Evolutionary conservation across 2,329 filamentous ascomycete genomes (phyloP).

Genomic region (Colletotrichum sp.): DNA sequence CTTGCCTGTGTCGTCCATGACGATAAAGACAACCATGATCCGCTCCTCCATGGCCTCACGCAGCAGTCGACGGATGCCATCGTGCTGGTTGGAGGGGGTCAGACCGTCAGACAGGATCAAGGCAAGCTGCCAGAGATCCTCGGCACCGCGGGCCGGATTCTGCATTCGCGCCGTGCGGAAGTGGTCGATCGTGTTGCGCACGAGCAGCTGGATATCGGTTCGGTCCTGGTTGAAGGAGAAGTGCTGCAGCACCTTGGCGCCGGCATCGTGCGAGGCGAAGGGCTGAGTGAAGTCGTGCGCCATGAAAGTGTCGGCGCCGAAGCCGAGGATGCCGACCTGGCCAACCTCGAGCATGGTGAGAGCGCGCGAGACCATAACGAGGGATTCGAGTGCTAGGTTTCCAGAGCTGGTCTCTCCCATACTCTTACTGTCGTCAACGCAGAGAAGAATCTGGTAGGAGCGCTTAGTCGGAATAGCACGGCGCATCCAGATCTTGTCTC

Average conservation of each 20-base stretch:
- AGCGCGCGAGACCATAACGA: constrained; percentile 87
- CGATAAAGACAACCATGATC: constrained; percentile 98
- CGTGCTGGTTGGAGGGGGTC: constrained; percentile 82
- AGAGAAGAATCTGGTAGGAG: constrained; percentile 95
- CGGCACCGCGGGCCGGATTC: constrained; percentile 50
- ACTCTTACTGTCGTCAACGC: constrained; percentile 92
- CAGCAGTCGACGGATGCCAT: constrained; percentile 80
- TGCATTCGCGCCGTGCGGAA: constrained; percentile 79
- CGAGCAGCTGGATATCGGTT: constrained; percentile 83
- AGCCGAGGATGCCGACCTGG: constrained; percentile 89
- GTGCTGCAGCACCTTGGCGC: constrained; percentile 81
- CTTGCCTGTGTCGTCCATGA: constrained; percentile 73
- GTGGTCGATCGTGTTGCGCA: constrained; percentile 78
- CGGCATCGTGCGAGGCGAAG: constrained; percentile 78
- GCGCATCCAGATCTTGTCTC: constrained; percentile 99
- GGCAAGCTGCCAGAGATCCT: constrained; percentile 93
- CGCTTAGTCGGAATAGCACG: constrained; percentile 90
- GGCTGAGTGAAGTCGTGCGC: constrained; percentile 86
- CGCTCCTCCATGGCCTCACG: constrained; percentile 89
- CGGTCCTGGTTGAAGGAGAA: constrained; percentile 87
- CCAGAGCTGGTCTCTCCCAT: constrained; percentile 86
- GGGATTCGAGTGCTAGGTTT: constrained; percentile 87
- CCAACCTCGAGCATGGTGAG: constrained; percentile 94
- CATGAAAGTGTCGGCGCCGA: constrained; percentile 82
- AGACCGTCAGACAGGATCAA: constrained; percentile 94